Evolutionary conservation across 2,329 filamentous ascomycete genomes (phyloP).

Genomic region (Didymella pomorum): DNA sequence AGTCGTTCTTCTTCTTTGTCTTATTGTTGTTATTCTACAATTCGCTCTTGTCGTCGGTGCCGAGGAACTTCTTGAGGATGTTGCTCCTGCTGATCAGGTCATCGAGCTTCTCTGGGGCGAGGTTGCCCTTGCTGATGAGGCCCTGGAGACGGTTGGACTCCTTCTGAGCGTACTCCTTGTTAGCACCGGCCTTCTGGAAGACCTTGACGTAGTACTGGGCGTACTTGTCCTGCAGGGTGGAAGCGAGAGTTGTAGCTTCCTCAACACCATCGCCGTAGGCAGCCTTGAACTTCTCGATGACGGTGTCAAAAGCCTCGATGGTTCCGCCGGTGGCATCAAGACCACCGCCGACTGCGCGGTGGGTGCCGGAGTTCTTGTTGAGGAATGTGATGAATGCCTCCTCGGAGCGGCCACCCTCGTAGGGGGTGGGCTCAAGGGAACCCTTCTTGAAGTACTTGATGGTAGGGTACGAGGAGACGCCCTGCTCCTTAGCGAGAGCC

Average conservation of each 20-base stretch:
- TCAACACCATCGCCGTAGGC: slow-evolving; percentile 69
- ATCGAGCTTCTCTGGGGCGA: slow-evolving; percentile 86
- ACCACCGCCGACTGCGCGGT: slow-evolving; percentile 81
- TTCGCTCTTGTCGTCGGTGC: slow-evolving; percentile 72
- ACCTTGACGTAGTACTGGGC: slow-evolving; percentile 94
- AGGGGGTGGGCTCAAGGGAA: slow-evolving; percentile 73
- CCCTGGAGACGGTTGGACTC: slow-evolving; percentile 82
- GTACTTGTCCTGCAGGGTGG: slow-evolving; percentile 77
- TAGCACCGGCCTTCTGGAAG: slow-evolving; percentile 82
- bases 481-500: slow-evolving; percentile 75
- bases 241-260: slow-evolving; percentile 76
- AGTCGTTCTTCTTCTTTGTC: neutral
- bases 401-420: slow-evolving; percentile 80
- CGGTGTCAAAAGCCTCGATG: slow-evolving; percentile 76
- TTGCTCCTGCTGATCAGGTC: slow-evolving; percentile 88
- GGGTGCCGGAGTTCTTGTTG: slow-evolving; percentile 88
- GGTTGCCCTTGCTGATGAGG: slow-evolving; percentile 84
- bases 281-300: slow-evolving; percentile 75
- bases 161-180: slow-evolving; percentile 81
- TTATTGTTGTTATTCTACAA: slow-evolving; percentile 58
- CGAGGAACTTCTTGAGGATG: slow-evolving; percentile 80
- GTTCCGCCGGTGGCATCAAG: slow-evolving; percentile 83
- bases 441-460: slow-evolving; percentile 97
- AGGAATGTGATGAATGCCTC: slow-evolving; percentile 79
- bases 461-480: slow-evolving; percentile 87